Percentiles rank a stretch among this genome's conserved stretches.
phyloP scores from a whole-genome alignment of 2,329 filamentous ascomycete genomes.

The Exutisphaerella laricina region DNA sequence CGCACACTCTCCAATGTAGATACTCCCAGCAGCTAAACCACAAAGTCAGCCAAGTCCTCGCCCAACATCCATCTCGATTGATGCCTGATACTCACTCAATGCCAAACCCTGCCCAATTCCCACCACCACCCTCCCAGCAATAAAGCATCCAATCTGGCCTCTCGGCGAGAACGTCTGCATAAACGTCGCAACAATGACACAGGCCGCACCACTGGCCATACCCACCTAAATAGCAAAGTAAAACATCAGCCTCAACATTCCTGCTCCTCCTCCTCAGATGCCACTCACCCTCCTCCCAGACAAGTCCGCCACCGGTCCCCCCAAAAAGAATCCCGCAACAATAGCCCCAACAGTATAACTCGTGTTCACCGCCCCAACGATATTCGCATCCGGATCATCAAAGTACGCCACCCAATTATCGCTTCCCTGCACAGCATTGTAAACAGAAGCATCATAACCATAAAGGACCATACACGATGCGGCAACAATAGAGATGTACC shows the following conservation, averaged over 20 bases:
- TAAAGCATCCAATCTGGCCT: constrained; percentile 59
- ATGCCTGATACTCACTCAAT: constrained; percentile 43
- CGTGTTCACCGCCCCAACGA: constrained; percentile 57
- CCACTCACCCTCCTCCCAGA: too few species aligned
- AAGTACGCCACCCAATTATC: constrained; percentile 62
- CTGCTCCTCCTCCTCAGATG: too few species aligned
- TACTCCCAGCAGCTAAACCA: constrained; percentile 49
- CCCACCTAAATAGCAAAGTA: constrained; percentile 50
- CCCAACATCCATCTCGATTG: background rate
- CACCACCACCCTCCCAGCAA: constrained; percentile 62
- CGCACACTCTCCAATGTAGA: constrained; percentile 65
- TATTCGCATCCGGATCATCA: constrained; percentile 43
- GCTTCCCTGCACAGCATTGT: constrained; percentile 65
- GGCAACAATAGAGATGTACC: constrained; percentile 65
- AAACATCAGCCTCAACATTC: too few species aligned
- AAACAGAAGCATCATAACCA: constrained; percentile 68
- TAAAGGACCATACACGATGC: constrained; percentile 71
- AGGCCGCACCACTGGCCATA: constrained; percentile 59
- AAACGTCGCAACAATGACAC: constrained; percentile 63
- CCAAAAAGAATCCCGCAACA: constrained; percentile 63
- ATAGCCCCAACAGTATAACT: constrained; percentile 67
- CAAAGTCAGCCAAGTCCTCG: too few species aligned
- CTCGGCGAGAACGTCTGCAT: constrained; percentile 61
- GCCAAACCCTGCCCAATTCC: constrained; percentile 66
- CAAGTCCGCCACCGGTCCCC: constrained; percentile 53